Base-by-base conservation (phyloP, 1,284 basidiomycete species). In the Ganoderma leucocontextum region DNA sequence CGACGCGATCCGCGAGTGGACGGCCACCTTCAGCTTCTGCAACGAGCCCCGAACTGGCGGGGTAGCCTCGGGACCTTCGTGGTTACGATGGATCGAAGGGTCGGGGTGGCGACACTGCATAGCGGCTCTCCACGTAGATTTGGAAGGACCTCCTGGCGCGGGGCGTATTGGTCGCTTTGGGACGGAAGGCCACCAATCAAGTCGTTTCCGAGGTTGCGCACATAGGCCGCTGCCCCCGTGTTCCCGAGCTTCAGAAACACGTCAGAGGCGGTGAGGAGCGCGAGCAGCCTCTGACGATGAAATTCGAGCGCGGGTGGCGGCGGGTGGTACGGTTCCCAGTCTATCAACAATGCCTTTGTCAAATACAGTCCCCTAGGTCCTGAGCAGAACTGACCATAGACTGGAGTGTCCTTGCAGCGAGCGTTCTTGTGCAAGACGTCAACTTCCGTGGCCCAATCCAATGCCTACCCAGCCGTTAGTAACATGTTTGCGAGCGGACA, bases 1-100 rank as follows among this genome's bases (percentile, higher is more conserved):
- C 39, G 72, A 65, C 4, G 61, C 60, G 29, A 77, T 71, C 49
- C 64, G 70, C 19, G 64, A 57, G 39, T 66, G 57, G 60, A 70
- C 70, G 15, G 67, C 67, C 25, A 75, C 47, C 60, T 72, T 72
- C 22, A 77, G 63, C 69, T 75, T 74, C 66, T 73, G 65, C 76
- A 75, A 77, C 36, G 75, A 74, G 0, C 76, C n/a, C 55, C 69
- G 72, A 5, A 76, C 71, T 49, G 76, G 76, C 49, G 76, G 67
- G 13, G 63, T 58, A 0, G 72, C 61, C 19, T 72, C 22, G 15
- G 39, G 60, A 42, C 72, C 33, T 17, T 70, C 58, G 15, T 65
- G 59, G 25, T 68, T 64, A 13, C 68, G 65, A 29, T 68, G 58
- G 15, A 72, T 44, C 8, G 70, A 19, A n/a, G 74, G 72, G 33